Evolutionary conservation across 805 yeast genomes (phyloP).

Genomic region (Sporopachydermia lactativora): DNA sequence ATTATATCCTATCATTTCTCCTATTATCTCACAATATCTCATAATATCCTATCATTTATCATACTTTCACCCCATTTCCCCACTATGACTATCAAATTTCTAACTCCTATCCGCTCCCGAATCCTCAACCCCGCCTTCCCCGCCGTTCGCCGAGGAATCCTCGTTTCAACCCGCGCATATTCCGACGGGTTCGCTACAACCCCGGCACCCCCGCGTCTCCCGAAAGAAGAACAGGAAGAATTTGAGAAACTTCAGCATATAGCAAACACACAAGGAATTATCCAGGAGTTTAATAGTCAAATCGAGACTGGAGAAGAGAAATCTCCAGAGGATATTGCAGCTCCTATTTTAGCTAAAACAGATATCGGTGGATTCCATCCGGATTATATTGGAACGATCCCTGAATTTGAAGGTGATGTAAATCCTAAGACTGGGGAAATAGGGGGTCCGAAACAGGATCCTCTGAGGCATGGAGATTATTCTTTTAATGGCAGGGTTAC

Average conservation of each 20-base stretch:
- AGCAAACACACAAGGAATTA: conserved; percentile 52
- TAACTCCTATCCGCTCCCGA: too few species aligned
- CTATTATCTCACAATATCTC: too few species aligned
- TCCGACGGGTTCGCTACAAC: conserved; percentile 3
- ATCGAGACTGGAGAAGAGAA: conserved; percentile 22
- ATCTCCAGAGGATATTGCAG: conserved; percentile 13
- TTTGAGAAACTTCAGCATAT: conserved; percentile 74
- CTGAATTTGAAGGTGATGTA: conserved; percentile 89
- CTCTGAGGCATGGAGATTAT: conserved; percentile 82
- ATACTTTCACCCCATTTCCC: too few species aligned
- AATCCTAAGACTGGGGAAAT: conserved; percentile 91
- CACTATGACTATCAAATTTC: too few species aligned
- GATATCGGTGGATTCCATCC: conserved; percentile 55
- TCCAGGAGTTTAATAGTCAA: conserved; percentile 54
- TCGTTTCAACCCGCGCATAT: not conserved
- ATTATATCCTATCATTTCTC: too few species aligned
- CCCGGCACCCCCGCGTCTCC: conserved; percentile 59
- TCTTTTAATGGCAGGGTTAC: conserved; percentile 94
- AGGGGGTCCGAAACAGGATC: conserved; percentile 98
- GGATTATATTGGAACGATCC: conserved; percentile 61
- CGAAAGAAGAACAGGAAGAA: conserved; percentile 76
- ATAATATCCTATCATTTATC: too few species aligned
- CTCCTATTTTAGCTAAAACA: conserved; percentile 26
- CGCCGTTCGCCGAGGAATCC: too few species aligned
- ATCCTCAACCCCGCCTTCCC: too few species aligned